Conservation (phyloP, 1,139 yeast genomes). For the Diutina scorzettiae region DNA sequence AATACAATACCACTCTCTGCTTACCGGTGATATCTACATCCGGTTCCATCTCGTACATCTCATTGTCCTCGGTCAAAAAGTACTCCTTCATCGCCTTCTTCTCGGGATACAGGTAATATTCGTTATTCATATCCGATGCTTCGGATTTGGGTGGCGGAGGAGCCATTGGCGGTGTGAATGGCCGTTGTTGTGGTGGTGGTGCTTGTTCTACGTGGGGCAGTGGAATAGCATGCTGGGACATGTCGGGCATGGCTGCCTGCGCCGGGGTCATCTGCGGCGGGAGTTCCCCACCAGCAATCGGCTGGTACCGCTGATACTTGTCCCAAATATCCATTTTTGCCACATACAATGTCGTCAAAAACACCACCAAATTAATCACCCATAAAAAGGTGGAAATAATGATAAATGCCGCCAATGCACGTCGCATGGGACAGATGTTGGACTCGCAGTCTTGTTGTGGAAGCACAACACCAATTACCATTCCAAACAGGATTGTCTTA, state of each 20-base stretch:
- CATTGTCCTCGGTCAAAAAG: conserved; percentile 22
- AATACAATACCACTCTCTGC: conserved; percentile 25
- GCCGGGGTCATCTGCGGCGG: neutral
- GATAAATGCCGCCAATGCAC: conserved; percentile 27
- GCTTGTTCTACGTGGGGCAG: neutral
- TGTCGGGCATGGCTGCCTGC: neutral
- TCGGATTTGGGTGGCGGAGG: neutral
- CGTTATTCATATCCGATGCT: neutral
- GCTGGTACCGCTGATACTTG: neutral
- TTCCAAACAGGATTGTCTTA: conserved; percentile 22
- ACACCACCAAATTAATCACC: conserved; percentile 28
- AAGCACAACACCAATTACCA: conserved; percentile 18
- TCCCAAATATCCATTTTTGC: conserved; percentile 16
- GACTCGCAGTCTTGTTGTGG: conserved; percentile 15
- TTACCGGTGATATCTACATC: conserved; percentile 17
- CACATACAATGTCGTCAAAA: conserved; percentile 30
- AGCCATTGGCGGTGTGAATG: neutral
- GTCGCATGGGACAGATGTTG: conserved; percentile 21
- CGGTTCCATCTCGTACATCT: conserved; percentile 22
- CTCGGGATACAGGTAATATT: conserved; percentile 1
- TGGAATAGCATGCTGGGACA: neutral
- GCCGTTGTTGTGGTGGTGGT: neutral
- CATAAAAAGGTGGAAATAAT: conserved; percentile 30
- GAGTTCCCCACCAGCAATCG: neutral
- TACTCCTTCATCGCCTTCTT: conserved; percentile 15